phyloP scores from a whole-genome alignment of 257 asterid species.

The Nicotiana noctiflora region DNA sequence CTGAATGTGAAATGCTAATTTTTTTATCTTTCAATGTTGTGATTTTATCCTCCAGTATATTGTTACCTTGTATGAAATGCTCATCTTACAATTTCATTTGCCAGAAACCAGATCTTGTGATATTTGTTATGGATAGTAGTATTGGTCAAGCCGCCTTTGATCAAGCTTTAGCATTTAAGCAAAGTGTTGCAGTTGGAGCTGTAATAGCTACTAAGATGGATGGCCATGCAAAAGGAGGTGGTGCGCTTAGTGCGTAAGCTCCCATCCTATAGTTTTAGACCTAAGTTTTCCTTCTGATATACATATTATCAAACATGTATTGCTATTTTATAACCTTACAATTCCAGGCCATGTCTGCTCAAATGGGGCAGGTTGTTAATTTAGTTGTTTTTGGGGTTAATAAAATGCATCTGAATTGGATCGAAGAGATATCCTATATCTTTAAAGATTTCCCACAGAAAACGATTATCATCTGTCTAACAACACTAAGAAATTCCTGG shows the following conservation, averaged over 20 bases:
- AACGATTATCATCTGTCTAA: background rate
- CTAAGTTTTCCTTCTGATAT: too few relatives aligned
- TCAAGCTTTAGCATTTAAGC: conserved; percentile 93
- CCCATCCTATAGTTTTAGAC: background rate
- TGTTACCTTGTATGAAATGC: background rate
- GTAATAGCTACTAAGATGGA: conserved; percentile 94
- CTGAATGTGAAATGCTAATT: too few relatives aligned
- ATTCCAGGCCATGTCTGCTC: too few relatives aligned
- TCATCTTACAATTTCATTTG: conserved; percentile 8
- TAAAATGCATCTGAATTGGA: too few relatives aligned
- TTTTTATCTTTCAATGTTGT: too few relatives aligned
- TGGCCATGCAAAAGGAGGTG: conserved; percentile 98
- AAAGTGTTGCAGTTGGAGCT: conserved; percentile 97
- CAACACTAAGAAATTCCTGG: background rate
- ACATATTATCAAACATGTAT: too few relatives aligned
- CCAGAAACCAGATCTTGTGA: conserved; percentile 93
- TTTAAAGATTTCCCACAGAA: background rate
- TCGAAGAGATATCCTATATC: background rate
- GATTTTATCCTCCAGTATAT: too few relatives aligned
- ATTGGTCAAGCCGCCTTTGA: conserved; percentile 97
- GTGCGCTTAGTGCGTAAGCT: conserved; percentile 90
- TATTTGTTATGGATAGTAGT: conserved; percentile 98
- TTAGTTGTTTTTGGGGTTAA: too few relatives aligned
- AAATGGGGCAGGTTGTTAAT: too few relatives aligned
- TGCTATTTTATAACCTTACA: too few relatives aligned